phyloP scores from a whole-genome alignment of 169 alveolate genomes.

The Neospora caninum region DNA sequence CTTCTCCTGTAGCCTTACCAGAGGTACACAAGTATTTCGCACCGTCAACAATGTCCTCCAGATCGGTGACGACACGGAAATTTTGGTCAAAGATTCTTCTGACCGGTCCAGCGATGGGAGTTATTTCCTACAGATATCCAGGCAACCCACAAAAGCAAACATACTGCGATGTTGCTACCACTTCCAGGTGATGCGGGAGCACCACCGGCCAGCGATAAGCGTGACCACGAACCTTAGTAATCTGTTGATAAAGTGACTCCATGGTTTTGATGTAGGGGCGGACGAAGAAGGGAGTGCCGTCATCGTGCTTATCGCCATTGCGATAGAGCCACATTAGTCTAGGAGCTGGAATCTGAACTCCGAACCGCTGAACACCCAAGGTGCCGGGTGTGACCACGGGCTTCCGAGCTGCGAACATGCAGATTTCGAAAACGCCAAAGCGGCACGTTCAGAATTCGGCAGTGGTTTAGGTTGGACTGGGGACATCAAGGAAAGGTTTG shows the following conservation, averaged over 20 bases:
- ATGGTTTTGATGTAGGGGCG: slow-evolving; percentile 80
- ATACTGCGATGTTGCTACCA: not conserved
- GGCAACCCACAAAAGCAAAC: not conserved
- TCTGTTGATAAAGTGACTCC: slow-evolving; percentile 80
- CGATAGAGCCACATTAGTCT: slow-evolving; percentile 88
- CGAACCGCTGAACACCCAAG: slow-evolving; percentile 85
- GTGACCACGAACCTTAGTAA: slow-evolving; percentile 76
- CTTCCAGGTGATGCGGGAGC: not conserved
- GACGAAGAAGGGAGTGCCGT: slow-evolving; percentile 86
- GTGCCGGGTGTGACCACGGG: slow-evolving; percentile 79
- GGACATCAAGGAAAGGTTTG: not conserved
- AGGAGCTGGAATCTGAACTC: slow-evolving; percentile 84
- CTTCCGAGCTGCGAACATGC: slow-evolving; percentile 52
- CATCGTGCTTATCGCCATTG: slow-evolving; percentile 90
- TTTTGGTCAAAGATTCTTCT: slow-evolving; percentile 87
- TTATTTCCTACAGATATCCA: slow-evolving; percentile 49
- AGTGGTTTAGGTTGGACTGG: not conserved
- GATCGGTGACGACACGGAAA: slow-evolving; percentile 74
- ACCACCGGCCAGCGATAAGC: not conserved
- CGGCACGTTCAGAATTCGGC: not conserved
- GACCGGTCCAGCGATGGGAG: slow-evolving; percentile 89
- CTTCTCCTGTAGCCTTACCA: slow-evolving; percentile 70
- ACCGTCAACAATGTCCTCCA: slow-evolving; percentile 87
- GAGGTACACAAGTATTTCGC: slow-evolving; percentile 89
- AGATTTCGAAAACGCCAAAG: not conserved